These are phyloP conservation scores for Apiotrichum sp. DNA, from an alignment of 1,284 basidiomycete genomes.

Conservation along the genomic window DNA sequence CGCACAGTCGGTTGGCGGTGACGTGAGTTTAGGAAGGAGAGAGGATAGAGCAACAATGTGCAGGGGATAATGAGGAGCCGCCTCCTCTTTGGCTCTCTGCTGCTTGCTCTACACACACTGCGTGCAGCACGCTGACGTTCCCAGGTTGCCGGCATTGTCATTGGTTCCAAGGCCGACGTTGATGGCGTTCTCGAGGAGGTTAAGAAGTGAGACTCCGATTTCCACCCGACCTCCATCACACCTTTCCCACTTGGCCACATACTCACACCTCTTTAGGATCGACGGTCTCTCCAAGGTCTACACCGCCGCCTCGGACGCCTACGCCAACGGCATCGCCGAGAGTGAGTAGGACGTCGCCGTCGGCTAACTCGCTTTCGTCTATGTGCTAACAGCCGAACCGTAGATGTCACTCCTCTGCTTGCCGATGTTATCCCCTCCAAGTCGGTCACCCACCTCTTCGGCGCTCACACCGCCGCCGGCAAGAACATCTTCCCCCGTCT, in stretches of 20 bases:
- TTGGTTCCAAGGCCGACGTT: conserved; percentile 69
- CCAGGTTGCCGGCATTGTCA: conserved; percentile 76
- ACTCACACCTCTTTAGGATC: conserved; percentile 30
- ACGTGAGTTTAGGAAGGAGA: conserved; percentile 29
- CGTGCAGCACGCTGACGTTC: not conserved
- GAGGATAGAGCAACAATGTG: not conserved
- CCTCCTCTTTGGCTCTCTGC: not conserved
- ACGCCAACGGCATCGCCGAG: conserved; percentile 48
- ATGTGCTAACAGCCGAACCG: conserved; percentile 8
- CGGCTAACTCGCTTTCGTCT: not conserved
- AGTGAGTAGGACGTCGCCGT: conserved; percentile 28
- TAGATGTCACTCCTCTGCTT: conserved; percentile 53
- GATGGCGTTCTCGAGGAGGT: conserved; percentile 64
- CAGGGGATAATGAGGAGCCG: not conserved
- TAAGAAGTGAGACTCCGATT: conserved; percentile 58
- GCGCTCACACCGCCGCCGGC: conserved; percentile 66
- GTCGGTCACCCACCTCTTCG: conserved; percentile 75
- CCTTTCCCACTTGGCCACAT: not conserved
- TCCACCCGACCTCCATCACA: not conserved
- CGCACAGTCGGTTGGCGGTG: conserved; percentile 68
- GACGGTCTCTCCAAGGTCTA: conserved; percentile 49
- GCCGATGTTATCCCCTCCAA: conserved; percentile 50
- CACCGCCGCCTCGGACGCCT: conserved; percentile 45
- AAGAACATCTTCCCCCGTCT: conserved; percentile 79
- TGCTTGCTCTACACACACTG: too few species aligned